A percentile compares a stretch with the other conserved stretches of the same genome.
phyloP scores from a whole-genome alignment of 441 rosid species.

The Croton laevigatus region DNA sequence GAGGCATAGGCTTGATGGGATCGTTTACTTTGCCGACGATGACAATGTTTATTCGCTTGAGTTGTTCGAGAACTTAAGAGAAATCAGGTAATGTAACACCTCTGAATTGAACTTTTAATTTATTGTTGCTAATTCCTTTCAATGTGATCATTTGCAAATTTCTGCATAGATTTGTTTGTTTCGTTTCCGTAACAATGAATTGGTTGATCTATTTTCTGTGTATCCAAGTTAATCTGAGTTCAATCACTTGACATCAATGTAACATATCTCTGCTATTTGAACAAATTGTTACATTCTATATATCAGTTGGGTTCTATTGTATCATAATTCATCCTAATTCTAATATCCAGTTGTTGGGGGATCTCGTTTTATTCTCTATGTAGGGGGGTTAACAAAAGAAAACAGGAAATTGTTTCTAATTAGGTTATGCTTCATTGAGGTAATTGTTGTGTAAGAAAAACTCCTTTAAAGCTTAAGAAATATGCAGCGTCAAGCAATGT shows the following conservation, averaged over 20 bases:
- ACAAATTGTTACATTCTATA: not conserved
- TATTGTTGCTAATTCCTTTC: not conserved
- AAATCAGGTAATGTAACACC: conserved; percentile 45
- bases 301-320: too few relatives aligned
- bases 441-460: not conserved
- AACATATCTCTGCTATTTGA: not conserved
- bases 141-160: not conserved
- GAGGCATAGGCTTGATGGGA: conserved; percentile 80
- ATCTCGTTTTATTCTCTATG: too few relatives aligned
- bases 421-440: not conserved
- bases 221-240: not conserved
- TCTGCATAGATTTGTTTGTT: not conserved
- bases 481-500: too few relatives aligned
- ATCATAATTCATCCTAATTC: too few relatives aligned
- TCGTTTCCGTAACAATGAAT: not conserved
- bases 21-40: conserved; percentile 91
- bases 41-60: conserved; percentile 79
- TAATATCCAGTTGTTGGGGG: too few relatives aligned
- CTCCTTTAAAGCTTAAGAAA: not conserved
- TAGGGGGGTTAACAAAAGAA: not conserved
- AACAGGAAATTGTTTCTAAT: not conserved
- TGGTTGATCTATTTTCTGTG: not conserved
- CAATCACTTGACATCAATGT: not conserved
- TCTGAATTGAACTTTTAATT: not conserved
- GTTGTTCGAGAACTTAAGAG: conserved; percentile 70